Evolutionary conservation across 495 filamentous ascomycete species (phyloP), one percentile per base, ranked within the genome.

Genomic region (Penicillium tannophilum): DNA sequence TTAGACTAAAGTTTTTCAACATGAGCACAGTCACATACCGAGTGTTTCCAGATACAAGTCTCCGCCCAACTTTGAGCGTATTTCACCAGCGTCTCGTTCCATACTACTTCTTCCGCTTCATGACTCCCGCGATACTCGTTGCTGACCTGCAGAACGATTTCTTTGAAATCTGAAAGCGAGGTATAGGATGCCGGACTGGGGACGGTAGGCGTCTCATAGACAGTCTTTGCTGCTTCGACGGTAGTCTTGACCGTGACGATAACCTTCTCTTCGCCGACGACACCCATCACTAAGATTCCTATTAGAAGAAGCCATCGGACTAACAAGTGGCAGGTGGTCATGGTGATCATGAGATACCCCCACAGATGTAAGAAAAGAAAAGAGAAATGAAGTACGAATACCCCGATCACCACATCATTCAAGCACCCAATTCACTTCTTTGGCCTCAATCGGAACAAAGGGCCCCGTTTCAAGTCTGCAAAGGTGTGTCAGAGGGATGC

Each of bases 71-170:
- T 56, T 39, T 63, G 53, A 7, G 88, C 87, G 62, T 82, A 88
- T 8, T 69, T 52, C 1, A 80, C 82, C 9, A 90, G 72, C 0
- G 84, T 86, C 4, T 70, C 60, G 72, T 95, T 92, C 88, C 89
- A 95, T 14, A 56, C 57, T 14, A 93, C 62, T 4, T 75, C 54
- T 0, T 71, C 72, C 35, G 89, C 89, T 61, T 87, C 84, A 73
- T 93, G 86, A 48, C 81, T 67, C 2, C 57, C 30, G 19, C 90
- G 87, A 74, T 88, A 92, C 50, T 74, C 68, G 68, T 94, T 93
- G 42, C 82, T 89, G 65, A 76, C 78, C 65, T 84, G 82, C 26
- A 94, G 78, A 52, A 90, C 76, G 8, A 82, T 76, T 52, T 79
- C 70, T 50, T 81, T 68, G 76, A 92, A 90, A 14, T 66, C 50